A percentile compares a stretch with the other conserved stretches of the same genome.
Evolutionary conservation across 202 grass and related monocot genomes (phyloP).

Genomic region (Schoenoplectus triqueter): DNA sequence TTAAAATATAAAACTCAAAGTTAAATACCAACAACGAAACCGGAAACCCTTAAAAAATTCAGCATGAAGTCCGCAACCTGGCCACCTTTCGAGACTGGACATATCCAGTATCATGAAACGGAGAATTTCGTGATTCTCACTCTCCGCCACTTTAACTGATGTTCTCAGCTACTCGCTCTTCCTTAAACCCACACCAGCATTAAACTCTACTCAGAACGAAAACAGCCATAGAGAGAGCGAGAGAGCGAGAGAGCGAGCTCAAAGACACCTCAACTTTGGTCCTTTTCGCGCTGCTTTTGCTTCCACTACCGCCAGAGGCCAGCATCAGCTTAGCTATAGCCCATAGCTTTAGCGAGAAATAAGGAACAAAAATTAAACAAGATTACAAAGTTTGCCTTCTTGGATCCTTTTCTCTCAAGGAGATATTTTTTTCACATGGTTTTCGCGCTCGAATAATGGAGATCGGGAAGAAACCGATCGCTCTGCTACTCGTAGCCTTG

Average conservation of each 20-base stretch:
- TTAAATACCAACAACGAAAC: not conserved
- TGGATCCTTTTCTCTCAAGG: constrained; percentile 13
- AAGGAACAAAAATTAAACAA: not conserved
- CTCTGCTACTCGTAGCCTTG: constrained; percentile 42
- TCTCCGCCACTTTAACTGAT: constrained; percentile 8
- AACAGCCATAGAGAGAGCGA: not conserved
- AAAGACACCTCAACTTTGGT: constrained; percentile 29
- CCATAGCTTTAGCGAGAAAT: constrained; percentile 12
- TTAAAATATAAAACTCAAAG: not conserved
- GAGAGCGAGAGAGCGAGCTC: not conserved
- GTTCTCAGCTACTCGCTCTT: not conserved
- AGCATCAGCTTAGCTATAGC: constrained; percentile 18
- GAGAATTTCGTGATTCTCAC: not conserved
- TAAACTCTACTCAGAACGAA: not conserved
- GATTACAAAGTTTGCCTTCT: constrained; percentile 22
- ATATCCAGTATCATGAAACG: not conserved
- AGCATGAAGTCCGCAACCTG: too few species aligned
- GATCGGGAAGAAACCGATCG: constrained; percentile 32
- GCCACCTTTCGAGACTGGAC: not conserved
- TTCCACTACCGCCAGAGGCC: not conserved
- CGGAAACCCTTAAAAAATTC: too few species aligned
- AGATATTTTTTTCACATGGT: constrained; percentile 13
- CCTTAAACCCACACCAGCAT: constrained; percentile 35
- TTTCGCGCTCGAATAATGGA: constrained; percentile 18
- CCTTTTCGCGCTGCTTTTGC: constrained; percentile 47